Conservation (phyloP, 2,329 filamentous ascomycete species). For the Hymenoscyphus occultus region DNA sequence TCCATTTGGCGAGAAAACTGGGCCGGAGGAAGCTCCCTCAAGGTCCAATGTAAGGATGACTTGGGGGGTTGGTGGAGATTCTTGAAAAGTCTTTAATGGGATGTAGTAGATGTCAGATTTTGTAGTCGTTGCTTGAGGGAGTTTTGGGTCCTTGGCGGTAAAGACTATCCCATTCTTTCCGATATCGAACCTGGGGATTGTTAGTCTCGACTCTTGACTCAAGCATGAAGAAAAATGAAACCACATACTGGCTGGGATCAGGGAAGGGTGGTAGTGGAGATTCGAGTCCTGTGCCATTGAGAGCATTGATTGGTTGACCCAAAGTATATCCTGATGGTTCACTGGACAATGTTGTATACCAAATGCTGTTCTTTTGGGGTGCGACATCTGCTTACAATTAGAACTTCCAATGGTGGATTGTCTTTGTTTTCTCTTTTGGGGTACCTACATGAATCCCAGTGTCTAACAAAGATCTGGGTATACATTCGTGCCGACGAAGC, state of each 20-base stretch:
- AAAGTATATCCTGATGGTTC: conserved; percentile 19
- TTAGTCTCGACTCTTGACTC: conserved; percentile 7
- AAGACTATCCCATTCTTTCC: conserved; percentile 24
- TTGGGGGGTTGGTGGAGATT: conserved; percentile 19
- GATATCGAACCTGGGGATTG: conserved; percentile 24
- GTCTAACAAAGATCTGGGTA: conserved; percentile 26
- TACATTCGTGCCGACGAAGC: conserved; percentile 24
- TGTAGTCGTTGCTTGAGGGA: conserved; percentile 26
- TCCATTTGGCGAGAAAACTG: conserved; percentile 71
- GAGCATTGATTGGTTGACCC: conserved; percentile 27
- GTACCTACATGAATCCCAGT: conserved; percentile 30
- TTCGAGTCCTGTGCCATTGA: conserved; percentile 29
- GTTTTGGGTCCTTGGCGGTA: conserved; percentile 58
- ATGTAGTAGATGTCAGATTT: conserved; percentile 31
- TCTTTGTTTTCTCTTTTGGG: not conserved
- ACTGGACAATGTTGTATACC: conserved; percentile 27
- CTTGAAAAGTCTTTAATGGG: conserved; percentile 25
- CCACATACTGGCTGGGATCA: conserved; percentile 22
- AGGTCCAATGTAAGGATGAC: conserved; percentile 24
- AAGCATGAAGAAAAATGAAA: no score
- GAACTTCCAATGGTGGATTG: no score
- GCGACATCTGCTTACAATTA: conserved; percentile 19
- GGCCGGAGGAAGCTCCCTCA: conserved; percentile 37
- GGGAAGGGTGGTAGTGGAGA: conserved; percentile 27
- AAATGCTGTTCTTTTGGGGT: conserved; percentile 27